Evolutionary conservation across 352 stramenopile genomes (phyloP).

Genomic region (Pythium utonaiense): DNA sequence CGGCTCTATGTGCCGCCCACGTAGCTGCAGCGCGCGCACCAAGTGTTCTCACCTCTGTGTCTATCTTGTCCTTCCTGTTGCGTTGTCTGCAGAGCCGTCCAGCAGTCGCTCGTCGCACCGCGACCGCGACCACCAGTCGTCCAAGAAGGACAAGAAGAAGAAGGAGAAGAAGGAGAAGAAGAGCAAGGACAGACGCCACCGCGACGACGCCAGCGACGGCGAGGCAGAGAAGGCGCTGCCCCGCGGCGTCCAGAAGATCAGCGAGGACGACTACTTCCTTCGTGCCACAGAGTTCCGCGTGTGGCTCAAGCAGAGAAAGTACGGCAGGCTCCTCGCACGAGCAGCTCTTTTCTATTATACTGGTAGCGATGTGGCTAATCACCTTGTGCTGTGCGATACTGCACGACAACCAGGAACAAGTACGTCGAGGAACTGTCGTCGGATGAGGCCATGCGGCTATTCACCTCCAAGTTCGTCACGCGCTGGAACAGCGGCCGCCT

Average conservation of each 20-base stretch:
- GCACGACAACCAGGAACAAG: slow-evolving; percentile 35
- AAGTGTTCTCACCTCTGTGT: neutral
- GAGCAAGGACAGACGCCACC: slow-evolving; percentile 22
- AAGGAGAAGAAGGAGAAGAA: slow-evolving; percentile 32
- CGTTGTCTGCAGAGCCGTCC: neutral
- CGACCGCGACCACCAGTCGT: slow-evolving; percentile 19
- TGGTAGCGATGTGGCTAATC: too few relatives aligned
- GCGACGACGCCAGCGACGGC: slow-evolving; percentile 7
- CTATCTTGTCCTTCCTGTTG: neutral
- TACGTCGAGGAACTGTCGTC: slow-evolving; percentile 76
- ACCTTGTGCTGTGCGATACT: too few relatives aligned
- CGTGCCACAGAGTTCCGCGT: slow-evolving; percentile 66
- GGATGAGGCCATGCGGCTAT: slow-evolving; percentile 45
- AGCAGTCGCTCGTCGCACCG: slow-evolving; percentile 5
- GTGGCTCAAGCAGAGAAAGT: slow-evolving; percentile 47
- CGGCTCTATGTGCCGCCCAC: neutral
- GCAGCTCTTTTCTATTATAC: too few relatives aligned
- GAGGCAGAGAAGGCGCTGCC: slow-evolving; percentile 9
- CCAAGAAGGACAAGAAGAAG: slow-evolving; percentile 1
- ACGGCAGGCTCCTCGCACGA: slow-evolving; percentile 24
- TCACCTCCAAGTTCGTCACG: slow-evolving; percentile 50
- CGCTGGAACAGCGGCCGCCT: slow-evolving; percentile 65
- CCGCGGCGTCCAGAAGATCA: slow-evolving; percentile 30
- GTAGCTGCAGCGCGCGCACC: neutral
- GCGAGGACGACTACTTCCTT: slow-evolving; percentile 67